These are phyloP conservation scores for Rhizopus arrhizus DNA, from an alignment of 371 early-diverging fungal species.

Conservation along the genomic window DNA sequence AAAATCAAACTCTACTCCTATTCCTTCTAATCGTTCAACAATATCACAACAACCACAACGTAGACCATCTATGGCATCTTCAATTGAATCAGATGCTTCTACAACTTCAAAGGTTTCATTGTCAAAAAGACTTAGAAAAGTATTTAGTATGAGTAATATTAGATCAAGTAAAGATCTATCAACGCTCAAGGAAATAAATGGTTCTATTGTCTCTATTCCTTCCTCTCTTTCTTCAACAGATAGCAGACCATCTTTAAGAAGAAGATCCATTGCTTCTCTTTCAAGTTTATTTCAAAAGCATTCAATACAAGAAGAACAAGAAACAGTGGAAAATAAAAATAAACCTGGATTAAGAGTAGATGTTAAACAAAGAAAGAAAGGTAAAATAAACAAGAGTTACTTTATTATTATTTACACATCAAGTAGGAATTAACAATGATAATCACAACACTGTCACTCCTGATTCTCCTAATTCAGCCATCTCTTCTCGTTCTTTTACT, in stretches of 20 bases:
- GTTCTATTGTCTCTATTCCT: conserved; percentile 14
- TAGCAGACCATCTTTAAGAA: conserved; percentile 31
- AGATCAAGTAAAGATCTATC: conserved; percentile 19
- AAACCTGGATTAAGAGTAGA: conserved; percentile 37
- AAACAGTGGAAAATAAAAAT: conserved; percentile 23
- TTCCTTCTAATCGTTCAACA: conserved; percentile 8
- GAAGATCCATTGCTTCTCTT: conserved; percentile 48
- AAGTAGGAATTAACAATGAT: conserved; percentile 12
- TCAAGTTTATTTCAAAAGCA: conserved; percentile 37
- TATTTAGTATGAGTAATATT: conserved; percentile 52
- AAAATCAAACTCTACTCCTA: conserved; percentile 37
- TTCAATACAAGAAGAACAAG: conserved; percentile 25
- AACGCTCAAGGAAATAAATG: conserved; percentile 10
- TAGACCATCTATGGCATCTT: conserved; percentile 30
- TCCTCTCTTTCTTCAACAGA: conserved; percentile 17
- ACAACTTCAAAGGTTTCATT: conserved; percentile 43
- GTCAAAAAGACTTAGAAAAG: conserved; percentile 51
- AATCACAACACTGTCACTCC: conserved; percentile 23
- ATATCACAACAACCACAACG: conserved; percentile 23
- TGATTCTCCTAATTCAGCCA: conserved; percentile 43
- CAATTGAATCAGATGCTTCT: conserved; percentile 36
- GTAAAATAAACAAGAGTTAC: conserved; percentile 25
- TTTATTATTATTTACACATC: conserved; percentile 1
- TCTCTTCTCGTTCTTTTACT: conserved; percentile 35
- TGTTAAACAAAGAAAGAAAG: conserved; percentile 18